Base-by-base conservation (phyloP, 352 stramenopile genomes). In the Phytophthora niederhauseri region DNA sequence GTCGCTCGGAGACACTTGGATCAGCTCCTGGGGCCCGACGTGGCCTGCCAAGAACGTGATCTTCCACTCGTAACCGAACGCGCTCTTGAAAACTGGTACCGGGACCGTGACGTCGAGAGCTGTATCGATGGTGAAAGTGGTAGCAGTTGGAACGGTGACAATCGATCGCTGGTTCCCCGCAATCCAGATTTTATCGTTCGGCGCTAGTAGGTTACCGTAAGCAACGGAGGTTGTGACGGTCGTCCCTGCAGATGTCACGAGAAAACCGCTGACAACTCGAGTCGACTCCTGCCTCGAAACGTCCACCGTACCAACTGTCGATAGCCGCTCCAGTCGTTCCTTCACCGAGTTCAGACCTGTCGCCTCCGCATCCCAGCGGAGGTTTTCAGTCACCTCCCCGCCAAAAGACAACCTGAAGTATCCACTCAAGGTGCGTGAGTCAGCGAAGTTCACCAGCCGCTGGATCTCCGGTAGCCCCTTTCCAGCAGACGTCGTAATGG, bases 1-100 rank as follows among this genome's bases (percentile, higher is more conserved):
- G 51, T 98, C 91, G 26, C 93, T 96, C 6, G 91, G 73, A 9
- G 51, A 81, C 19, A 93, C 89, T 61, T 90, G 70, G 19, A 99
- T 79, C 6, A 96, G 59, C 4, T 93, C 84, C 60, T 98, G 92
- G 17, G 97, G 75, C 0, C 90, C 90, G 2, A 96, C 78, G 58
- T 96, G 86, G 4, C 89, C 89, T 1, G 75, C 75, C 4, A 78
- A 57, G 64, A 97, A 96, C 0, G 90, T 95, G 38, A 97, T 85
- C 4, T 65, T 61, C 90, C 89, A 97, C 36, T 87, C 64, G 53
- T 78, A 96, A 2, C 89, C 89, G 52, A 79, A 87, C 4, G 85
- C 84, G 11, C 52, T 86, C 24, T 66, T 70, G 57, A 96, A 96
- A 0, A 96, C 76, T 14, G 81, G 85, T 1, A 89, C 77, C 2